phyloP scores from a whole-genome alignment of 768 basidiomycete genomes.

The Lactarius indigo region DNA sequence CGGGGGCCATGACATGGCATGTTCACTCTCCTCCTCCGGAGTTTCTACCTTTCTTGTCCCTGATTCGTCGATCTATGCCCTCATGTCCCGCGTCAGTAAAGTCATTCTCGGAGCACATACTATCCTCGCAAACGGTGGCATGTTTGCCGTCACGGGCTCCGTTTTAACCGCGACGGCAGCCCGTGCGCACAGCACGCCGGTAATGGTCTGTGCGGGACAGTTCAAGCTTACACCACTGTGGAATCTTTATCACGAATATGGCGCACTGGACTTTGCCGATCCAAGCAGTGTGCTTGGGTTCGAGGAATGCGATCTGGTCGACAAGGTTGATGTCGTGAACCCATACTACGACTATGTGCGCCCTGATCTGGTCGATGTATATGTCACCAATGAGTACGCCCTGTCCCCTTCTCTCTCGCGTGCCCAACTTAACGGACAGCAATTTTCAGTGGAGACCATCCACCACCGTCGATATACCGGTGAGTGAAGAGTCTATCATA shows the following conservation, averaged over 20 bases:
- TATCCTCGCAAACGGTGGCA: slow-evolving; percentile 95
- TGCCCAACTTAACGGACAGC: slow-evolving; percentile 14
- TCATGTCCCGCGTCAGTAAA: slow-evolving; percentile 97
- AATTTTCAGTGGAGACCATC: slow-evolving; percentile 80
- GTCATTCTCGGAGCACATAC: slow-evolving; percentile 92
- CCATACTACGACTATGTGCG: slow-evolving; percentile 97
- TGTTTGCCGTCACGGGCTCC: slow-evolving; percentile 87
- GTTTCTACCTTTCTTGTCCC: slow-evolving; percentile 97
- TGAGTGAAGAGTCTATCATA: slow-evolving; percentile 31
- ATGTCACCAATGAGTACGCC: slow-evolving; percentile 95
- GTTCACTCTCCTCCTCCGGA: slow-evolving; percentile 69
- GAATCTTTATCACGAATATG: slow-evolving; percentile 85
- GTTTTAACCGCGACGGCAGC: slow-evolving; percentile 85
- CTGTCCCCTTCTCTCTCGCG: slow-evolving; percentile 17
- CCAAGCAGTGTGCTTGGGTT: slow-evolving; percentile 67
- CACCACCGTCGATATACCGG: slow-evolving; percentile 92
- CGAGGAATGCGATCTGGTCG: slow-evolving; percentile 73
- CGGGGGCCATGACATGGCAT: slow-evolving; percentile 81
- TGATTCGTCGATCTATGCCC: slow-evolving; percentile 91
- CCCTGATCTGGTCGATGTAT: slow-evolving; percentile 88
- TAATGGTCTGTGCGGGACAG: slow-evolving; percentile 92
- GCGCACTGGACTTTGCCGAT: slow-evolving; percentile 74
- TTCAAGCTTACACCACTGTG: slow-evolving; percentile 94
- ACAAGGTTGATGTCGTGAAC: slow-evolving; percentile 89
- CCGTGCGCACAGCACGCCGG: slow-evolving; percentile 83